Percentiles rank a stretch among this genome's conserved stretches.
Conservation (phyloP, 1,284 basidiomycete species). For the Heterobasidion annosum region DNA sequence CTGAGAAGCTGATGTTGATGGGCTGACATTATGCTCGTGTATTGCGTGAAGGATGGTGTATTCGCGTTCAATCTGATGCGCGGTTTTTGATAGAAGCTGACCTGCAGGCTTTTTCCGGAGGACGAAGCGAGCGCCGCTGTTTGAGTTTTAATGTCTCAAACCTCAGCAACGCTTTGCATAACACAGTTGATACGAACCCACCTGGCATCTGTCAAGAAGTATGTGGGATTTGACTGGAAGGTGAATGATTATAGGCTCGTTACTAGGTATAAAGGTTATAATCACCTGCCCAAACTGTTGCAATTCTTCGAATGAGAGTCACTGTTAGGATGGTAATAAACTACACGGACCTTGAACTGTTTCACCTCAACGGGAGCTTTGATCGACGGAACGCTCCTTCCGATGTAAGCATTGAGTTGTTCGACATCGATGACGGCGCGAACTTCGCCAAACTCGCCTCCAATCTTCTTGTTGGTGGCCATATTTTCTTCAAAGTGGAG, state of each 20-base stretch:
- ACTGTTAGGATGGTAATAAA: not conserved
- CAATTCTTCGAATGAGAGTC: too few relatives aligned
- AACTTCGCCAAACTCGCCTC: slow-evolving; percentile 68
- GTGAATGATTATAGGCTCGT: not conserved
- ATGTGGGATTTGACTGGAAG: slow-evolving; percentile 86
- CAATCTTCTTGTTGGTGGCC: slow-evolving; percentile 16
- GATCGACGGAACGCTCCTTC: slow-evolving; percentile 46
- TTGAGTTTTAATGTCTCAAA: slow-evolving; percentile 16
- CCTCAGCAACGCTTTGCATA: slow-evolving; percentile 1
- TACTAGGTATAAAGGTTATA: not conserved
- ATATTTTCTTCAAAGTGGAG: not conserved
- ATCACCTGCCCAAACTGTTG: slow-evolving; percentile 71
- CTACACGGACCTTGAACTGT: slow-evolving; percentile 77
- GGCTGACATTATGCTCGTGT: slow-evolving; percentile 59
- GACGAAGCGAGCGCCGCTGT: slow-evolving; percentile 59
- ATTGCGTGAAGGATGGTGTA: slow-evolving; percentile 75
- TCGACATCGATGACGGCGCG: slow-evolving; percentile 62
- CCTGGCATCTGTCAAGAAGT: slow-evolving; percentile 76
- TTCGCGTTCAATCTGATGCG: slow-evolving; percentile 93
- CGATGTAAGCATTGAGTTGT: slow-evolving; percentile 64
- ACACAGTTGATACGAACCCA: slow-evolving; percentile 20
- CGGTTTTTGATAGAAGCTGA: slow-evolving; percentile 76
- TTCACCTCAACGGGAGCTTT: slow-evolving; percentile 69
- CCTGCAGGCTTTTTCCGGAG: slow-evolving; percentile 94
- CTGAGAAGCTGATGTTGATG: slow-evolving; percentile 37